Evolutionary conservation across 257 asterid genomes (phyloP).

Genomic region (Leptodermis oblonga): DNA sequence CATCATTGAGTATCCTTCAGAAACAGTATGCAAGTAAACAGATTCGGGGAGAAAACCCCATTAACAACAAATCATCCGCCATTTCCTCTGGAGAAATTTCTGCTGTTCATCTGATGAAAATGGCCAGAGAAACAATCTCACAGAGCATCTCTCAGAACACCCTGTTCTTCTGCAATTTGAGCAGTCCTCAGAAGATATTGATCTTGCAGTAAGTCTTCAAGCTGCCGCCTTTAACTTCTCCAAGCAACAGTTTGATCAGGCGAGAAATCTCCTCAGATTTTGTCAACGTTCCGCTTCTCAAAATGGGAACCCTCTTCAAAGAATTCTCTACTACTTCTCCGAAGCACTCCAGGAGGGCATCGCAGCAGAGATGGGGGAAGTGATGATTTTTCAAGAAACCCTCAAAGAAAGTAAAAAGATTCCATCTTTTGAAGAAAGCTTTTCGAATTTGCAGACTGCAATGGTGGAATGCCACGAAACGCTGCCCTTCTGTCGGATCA

Average conservation of each 20-base stretch:
- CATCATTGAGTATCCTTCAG: constrained; percentile 8
- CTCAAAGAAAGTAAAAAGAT: background rate
- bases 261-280: constrained; percentile 19
- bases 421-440: constrained; percentile 18
- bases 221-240: constrained; percentile 27
- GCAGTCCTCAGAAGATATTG: constrained; percentile 17
- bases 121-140: constrained; percentile 21
- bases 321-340: constrained; percentile 22
- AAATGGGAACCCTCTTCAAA: constrained; percentile 25
- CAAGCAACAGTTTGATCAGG: constrained; percentile 26
- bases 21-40: background rate
- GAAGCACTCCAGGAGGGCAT: constrained; percentile 39
- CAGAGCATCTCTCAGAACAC: background rate
- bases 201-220: constrained; percentile 24
- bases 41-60: background rate
- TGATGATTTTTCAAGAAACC: background rate
- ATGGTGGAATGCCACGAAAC: constrained; percentile 3
- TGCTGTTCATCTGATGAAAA: constrained; percentile 16
- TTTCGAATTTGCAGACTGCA: constrained; percentile 6
- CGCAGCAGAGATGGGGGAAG: constrained; percentile 23
- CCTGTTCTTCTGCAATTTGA: constrained; percentile 14
- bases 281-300: constrained; percentile 22
- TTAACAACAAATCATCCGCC: background rate
- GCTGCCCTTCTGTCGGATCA: constrained; percentile 29
- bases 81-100: constrained; percentile 11